A percentile compares a stretch with the other conserved stretches of the same genome.
These are phyloP conservation scores for Daldinia childiae DNA, from an alignment of 495 filamentous ascomycete genomes.

Conservation along the genomic window DNA sequence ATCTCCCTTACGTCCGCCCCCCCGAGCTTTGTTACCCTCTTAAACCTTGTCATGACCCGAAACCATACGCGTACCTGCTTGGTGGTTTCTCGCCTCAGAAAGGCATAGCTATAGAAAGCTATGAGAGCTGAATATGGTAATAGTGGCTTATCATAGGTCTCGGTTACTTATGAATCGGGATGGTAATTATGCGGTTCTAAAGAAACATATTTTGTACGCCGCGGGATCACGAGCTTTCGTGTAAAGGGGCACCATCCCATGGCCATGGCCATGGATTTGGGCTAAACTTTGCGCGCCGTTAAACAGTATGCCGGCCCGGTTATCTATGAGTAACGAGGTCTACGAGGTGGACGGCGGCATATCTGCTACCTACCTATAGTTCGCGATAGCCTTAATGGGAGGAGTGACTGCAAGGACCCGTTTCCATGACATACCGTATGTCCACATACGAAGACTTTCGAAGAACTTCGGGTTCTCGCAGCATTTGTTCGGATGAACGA, in stretches of 20 bases:
- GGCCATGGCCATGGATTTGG: constrained; percentile 46
- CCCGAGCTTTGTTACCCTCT: constrained; percentile 26
- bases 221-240: constrained; percentile 35
- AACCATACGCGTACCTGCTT: constrained; percentile 35
- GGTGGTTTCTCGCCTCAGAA: constrained; percentile 1
- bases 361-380: constrained; percentile 6
- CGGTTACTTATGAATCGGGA: constrained; percentile 36
- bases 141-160: constrained; percentile 39
- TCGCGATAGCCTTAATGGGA: constrained; percentile 16
- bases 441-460: constrained; percentile 32
- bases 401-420: constrained; percentile 31
- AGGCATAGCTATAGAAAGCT: constrained; percentile 14
- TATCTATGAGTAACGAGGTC: constrained; percentile 16
- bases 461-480: constrained; percentile 37
- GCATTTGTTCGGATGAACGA: constrained; percentile 37
- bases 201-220: constrained; percentile 32
- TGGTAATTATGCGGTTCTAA: constrained; percentile 29
- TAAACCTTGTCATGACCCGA: constrained; percentile 24
- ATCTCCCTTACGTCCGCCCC: constrained; percentile 33
- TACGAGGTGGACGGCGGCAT: constrained; percentile 11
- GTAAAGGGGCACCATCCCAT: constrained; percentile 35
- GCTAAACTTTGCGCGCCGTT: constrained; percentile 42
- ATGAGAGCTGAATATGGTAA: constrained; percentile 36
- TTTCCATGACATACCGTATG: constrained; percentile 30
- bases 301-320: constrained; percentile 34